Conservation (phyloP, 257 asterid genomes). For the Gardenia jasminoides region DNA sequence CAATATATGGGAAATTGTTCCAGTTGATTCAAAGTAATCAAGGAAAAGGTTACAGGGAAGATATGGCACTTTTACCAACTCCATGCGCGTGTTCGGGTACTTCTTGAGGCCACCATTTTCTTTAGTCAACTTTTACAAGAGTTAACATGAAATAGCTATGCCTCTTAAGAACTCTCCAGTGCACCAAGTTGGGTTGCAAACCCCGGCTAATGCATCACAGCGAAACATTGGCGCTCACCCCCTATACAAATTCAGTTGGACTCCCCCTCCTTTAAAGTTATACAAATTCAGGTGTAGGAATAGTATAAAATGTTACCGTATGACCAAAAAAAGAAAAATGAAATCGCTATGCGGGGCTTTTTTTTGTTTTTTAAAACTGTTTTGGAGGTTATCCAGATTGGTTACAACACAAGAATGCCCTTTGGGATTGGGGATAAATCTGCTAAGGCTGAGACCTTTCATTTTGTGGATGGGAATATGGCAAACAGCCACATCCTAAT, state of each 20-base stretch:
- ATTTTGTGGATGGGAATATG: not conserved
- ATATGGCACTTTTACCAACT: not conserved
- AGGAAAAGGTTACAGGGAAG: not conserved
- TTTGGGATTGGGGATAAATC: not conserved
- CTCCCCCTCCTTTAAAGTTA: too few relatives aligned
- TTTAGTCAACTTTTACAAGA: not conserved
- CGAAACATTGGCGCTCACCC: too few relatives aligned
- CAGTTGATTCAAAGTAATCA: not conserved
- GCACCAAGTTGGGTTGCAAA: too few relatives aligned
- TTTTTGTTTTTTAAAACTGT: too few relatives aligned
- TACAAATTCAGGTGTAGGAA: too few relatives aligned
- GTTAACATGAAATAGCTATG: not conserved
- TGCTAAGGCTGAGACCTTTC: not conserved
- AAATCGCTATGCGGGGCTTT: not conserved
- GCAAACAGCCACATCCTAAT: not conserved
- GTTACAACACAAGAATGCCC: not conserved
- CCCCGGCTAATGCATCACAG: too few relatives aligned
- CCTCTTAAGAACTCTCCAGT: too few relatives aligned
- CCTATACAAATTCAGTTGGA: too few relatives aligned
- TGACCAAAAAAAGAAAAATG: too few relatives aligned
- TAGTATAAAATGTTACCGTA: too few relatives aligned
- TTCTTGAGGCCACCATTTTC: not conserved
- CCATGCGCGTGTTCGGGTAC: not conserved
- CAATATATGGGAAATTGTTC: not conserved
- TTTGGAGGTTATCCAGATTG: not conserved